Base-by-base conservation (phyloP, 306 rosid species). In the Pyrus pyrifolia region DNA sequence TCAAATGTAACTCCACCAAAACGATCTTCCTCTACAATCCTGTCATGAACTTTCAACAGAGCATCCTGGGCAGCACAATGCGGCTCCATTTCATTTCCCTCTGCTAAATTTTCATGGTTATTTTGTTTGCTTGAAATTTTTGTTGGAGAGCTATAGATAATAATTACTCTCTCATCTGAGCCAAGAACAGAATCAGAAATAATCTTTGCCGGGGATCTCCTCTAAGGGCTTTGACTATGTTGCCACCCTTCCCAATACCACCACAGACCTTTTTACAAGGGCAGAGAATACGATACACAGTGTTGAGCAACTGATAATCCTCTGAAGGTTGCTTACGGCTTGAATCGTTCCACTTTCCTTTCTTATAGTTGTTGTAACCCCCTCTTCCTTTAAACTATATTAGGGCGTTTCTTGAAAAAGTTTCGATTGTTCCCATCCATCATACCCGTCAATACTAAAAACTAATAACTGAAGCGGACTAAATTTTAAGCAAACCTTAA, bases 41-140 rank as follows among this genome's bases (percentile, higher is more conserved):
- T 80, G 62, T 80, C 84, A 60, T 79, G 73, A 59, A 83, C 81
- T 80, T 72, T 80, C 65, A 80, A 51, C 0, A 83, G 67, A 29
- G 87, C 87, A 76, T 83, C 84, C 67, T 76, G 81, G 22, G 87
- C 84, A 63, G 86, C 83, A 79, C 86, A 83, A 29, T 68, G 76
- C 4, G 52, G 75, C 67, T 78, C 70, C 76, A 15, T 31, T n/a
- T 35, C 72, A 52, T 59, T 63, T 31, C 53, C 79, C 45, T 63
- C 67, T 7, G 57, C 31, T 69, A 74, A 69, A 76, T 72, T 79
- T 72, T 73, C 81, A 60, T 29, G 70, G 70, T 6, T 42, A 29
- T 59, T 64, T 13, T 42, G 74, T n/a, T 74, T 75, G 22, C 74
- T 61, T 12, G 70, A 21, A 72, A 73, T 68, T 67, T 72, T 74